These are phyloP conservation scores for Sphagnum fallax DNA, from an alignment of 228 moss, liverwort and hornwort species.

Conservation along the genomic window DNA sequence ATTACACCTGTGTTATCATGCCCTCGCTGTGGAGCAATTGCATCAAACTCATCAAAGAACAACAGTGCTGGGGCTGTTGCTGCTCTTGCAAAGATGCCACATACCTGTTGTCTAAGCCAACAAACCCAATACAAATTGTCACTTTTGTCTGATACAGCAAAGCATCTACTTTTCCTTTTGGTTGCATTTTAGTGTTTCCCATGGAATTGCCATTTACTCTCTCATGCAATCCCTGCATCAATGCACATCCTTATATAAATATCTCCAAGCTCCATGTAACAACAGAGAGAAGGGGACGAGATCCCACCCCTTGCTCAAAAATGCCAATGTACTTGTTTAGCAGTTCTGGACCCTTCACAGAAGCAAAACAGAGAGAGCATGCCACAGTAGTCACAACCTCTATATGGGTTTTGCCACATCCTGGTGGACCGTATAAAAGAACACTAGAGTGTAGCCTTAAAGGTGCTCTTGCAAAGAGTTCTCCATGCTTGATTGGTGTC, in stretches of 20 bases:
- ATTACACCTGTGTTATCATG: constrained; percentile 99
- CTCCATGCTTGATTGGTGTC: constrained; percentile 84
- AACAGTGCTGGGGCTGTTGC: constrained; percentile 87
- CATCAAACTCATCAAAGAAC: constrained; percentile 99
- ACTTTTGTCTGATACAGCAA: background rate
- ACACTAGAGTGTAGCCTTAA: constrained; percentile 91
- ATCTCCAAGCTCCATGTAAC: background rate
- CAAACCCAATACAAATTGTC: background rate
- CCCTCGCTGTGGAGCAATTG: constrained; percentile 92
- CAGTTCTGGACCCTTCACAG: constrained; percentile 95
- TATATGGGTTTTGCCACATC: constrained; percentile 97
- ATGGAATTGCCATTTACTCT: background rate
- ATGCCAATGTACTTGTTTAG: constrained; percentile 99
- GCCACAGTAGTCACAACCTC: constrained; percentile 91
- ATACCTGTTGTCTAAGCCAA: constrained; percentile 52
- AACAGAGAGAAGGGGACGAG: constrained; percentile 2
- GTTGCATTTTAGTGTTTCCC: background rate
- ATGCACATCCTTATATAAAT: background rate
- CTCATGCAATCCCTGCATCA: background rate
- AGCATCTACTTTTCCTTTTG: background rate
- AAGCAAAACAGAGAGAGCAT: constrained; percentile 86
- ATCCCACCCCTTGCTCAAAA: constrained; percentile 93
- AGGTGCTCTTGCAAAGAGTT: constrained; percentile 78
- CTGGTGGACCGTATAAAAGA: constrained; percentile 92
- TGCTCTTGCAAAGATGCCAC: constrained; percentile 89